Percentiles rank a stretch among this genome's conserved stretches.
Conservation (phyloP, 73 alveolate genomes). For the Durusdinium trenchii region DNA sequence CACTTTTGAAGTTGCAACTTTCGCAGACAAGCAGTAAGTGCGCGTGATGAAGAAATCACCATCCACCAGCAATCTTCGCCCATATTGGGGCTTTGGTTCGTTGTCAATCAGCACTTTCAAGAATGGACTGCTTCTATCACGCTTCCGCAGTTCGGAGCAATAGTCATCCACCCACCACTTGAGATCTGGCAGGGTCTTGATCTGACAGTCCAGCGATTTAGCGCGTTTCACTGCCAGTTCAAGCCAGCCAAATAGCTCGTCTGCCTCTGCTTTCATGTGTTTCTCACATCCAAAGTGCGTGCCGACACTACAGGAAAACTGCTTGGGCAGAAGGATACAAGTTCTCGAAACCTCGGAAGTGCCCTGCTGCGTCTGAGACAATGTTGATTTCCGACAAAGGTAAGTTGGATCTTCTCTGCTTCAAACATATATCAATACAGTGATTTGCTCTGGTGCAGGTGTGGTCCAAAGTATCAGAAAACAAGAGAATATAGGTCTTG, state of each 20-base stretch:
- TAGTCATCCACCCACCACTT: conserved; percentile 2
- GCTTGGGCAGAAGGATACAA: background rate
- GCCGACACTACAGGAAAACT: background rate
- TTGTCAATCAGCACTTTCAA: background rate
- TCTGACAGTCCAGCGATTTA: background rate
- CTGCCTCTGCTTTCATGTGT: conserved; percentile 39
- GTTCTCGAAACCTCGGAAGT: background rate
- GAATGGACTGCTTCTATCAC: background rate
- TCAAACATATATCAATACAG: conserved; percentile 20
- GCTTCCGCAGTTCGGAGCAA: conserved; percentile 7
- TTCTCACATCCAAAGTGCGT: conserved; percentile 19
- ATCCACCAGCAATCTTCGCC: background rate
- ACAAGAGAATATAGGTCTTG: background rate
- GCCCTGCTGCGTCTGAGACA: background rate
- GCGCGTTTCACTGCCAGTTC: background rate
- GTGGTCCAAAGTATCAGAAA: conserved; percentile 15
- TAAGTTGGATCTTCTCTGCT: background rate
- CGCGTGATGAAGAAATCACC: conserved; percentile 7
- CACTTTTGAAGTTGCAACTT: background rate
- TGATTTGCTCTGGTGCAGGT: conserved; percentile 1
- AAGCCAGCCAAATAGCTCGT: conserved; percentile 15
- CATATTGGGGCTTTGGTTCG: background rate
- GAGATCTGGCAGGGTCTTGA: background rate
- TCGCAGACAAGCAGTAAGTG: background rate
- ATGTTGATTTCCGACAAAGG: background rate